Percentiles rank a stretch among this genome's conserved stretches.
Evolutionary conservation across 2,329 filamentous ascomycete species (phyloP).

Genomic region (Trichoderma pleuroti): DNA sequence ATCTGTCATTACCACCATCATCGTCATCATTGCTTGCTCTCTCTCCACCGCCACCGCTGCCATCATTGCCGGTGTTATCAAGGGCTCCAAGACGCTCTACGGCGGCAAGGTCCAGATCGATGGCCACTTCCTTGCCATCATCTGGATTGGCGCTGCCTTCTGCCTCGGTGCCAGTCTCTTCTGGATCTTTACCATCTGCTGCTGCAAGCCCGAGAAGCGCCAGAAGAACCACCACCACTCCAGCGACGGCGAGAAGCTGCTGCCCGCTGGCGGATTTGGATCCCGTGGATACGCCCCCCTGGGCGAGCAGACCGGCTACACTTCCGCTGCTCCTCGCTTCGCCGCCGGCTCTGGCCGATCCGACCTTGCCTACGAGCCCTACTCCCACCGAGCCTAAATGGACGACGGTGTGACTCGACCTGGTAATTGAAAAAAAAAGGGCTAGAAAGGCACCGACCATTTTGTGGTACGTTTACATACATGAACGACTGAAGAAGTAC

Average conservation of each 20-base stretch:
- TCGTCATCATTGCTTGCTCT: slow-evolving; percentile 60
- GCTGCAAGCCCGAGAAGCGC: slow-evolving; percentile 61
- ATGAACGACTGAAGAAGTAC: background rate
- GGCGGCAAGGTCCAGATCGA: slow-evolving; percentile 66
- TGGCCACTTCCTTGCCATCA: slow-evolving; percentile 63
- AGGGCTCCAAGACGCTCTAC: slow-evolving; percentile 63
- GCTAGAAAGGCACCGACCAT: background rate
- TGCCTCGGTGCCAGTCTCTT: slow-evolving; percentile 74
- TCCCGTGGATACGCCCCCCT: slow-evolving; percentile 36
- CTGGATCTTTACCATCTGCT: slow-evolving; percentile 91
- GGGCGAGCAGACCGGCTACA: slow-evolving; percentile 36
- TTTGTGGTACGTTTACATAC: background rate
- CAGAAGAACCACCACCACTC: slow-evolving; percentile 34
- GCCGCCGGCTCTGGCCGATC: slow-evolving; percentile 42
- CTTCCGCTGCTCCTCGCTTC: slow-evolving; percentile 34
- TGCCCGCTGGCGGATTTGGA: slow-evolving; percentile 35
- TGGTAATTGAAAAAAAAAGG: background rate
- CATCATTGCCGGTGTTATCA: slow-evolving; percentile 56
- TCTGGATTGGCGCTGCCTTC: slow-evolving; percentile 79
- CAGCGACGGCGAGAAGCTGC: slow-evolving; percentile 50
- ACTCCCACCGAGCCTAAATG: slow-evolving; percentile 52
- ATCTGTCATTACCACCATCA: slow-evolving; percentile 56
- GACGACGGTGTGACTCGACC: background rate
- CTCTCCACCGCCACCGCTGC: slow-evolving; percentile 72
- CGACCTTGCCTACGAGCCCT: slow-evolving; percentile 62